Base-by-base conservation (phyloP, 495 filamentous ascomycete genomes). In the Thermothielavioides terrestris region DNA sequence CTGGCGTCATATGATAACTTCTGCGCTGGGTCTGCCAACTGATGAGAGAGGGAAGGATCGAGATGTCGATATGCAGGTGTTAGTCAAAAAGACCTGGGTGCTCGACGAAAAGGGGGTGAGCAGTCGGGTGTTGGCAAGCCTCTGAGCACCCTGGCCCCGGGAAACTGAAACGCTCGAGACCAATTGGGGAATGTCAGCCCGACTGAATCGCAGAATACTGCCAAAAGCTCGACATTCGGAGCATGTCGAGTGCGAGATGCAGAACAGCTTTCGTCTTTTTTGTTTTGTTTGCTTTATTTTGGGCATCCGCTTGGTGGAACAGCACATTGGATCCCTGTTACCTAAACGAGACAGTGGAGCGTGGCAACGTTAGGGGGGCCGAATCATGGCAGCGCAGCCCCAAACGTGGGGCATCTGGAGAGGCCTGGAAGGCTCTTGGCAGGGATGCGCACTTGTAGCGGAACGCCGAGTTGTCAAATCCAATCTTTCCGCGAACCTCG, bases 371-470 rank as follows among this genome's bases (percentile, higher is more conserved):
- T 39, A 3, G 15, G 6, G 35, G 48, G 21, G 30, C 20, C 39
- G 39, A 50, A 50, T 50, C 48, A 43, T 35, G 48, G 48, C 36
- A 37, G 15, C 22, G 42, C 28, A 43, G 43, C 27, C 36, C 22
- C 42, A 53, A 47, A 46, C 42, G 42, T 41, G 42, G 50, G 34
- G 28, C 42, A 40, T 12, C 51, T 57, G 42, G 50, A 46, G 18
- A 26, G 42, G 17, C 57, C 57, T 60, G 58, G 58, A 54, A 54
- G 52, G 51, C 32, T 48, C 57, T 60, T 60, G 58, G 58, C 58
- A 54, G 52, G 51, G 38, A 51, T 47, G 46, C 41, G 27, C 36
- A 35, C 31, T 46, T 30, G 50, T 43, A 52, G 49, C 53, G 49
- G 46, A 46, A 21, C 15, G 31, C 10, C 20, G 42, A 25, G 28